Evolutionary conservation across 176 grass and related monocot species (phyloP), one percentile per base, ranked within the genome.

Genomic region (Miscanthus lutarioriparius): DNA sequence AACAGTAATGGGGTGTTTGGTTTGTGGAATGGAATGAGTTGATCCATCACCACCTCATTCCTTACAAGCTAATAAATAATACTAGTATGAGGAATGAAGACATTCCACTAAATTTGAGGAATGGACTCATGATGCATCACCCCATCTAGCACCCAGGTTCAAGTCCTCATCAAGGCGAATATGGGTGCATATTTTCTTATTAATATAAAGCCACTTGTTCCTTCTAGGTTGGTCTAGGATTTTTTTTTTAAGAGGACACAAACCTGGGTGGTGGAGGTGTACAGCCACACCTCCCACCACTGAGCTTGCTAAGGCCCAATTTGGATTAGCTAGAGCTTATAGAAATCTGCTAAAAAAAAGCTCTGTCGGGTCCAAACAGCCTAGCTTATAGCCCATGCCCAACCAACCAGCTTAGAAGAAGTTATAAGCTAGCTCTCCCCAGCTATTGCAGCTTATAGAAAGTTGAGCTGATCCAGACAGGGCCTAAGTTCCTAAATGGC

Each of bases 1-100:
- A 84, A 88, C 14, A 44, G 15, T 37, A 59, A 45, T 61, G n/a
- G 58, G 58, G 58, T 61, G n/a, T 25, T 61, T 61, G n/a, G 58
- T 61, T 61, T 61, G 58, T 12, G n/a, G 10, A 11, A 61, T 61
- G n/a, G 58, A 61, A 61, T 61, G n/a, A 61, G n/a, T 61, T 25
- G 3, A 25, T 59, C 58, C 58, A 61, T 25, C 58, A 61, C n/a
- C 58, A 61, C 9, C 9, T 61, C 58, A 25, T n/a, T 58, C 54
- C 8, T 10, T 3, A 25, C 58, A 25, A 61, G n/a, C 58, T 61
- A 59, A 59, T 59, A 59, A 58, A 59, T 23, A 59, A 59, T 23
- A 59, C 56, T 59, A 59, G 53, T n/a, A 56, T 54, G 51, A 54
- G 19, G 51, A 54, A 54, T 54, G 51, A 22, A 54, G 51, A 6